Conservation (phyloP, 306 rosid species). For the Echinosophora koreensis region DNA sequence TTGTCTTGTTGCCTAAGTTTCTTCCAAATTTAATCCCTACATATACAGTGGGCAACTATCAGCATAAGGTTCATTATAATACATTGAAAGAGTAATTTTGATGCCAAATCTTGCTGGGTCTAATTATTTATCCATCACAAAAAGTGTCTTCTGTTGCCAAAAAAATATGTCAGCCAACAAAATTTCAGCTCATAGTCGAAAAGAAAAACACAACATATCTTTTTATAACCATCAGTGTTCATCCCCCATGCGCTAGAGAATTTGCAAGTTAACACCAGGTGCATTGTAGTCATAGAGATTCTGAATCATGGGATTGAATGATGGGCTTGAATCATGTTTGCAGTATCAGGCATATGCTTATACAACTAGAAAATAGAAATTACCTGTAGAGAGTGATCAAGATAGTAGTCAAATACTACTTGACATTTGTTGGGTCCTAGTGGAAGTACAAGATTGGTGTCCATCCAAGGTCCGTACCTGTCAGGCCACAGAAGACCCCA, state of each 20-base stretch:
- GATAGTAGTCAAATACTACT: slow-evolving; percentile 85
- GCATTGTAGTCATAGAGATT: not conserved
- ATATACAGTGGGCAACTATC: slow-evolving; percentile 8
- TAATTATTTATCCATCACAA: not conserved
- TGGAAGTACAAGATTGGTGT: slow-evolving; percentile 91
- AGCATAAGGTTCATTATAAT: slow-evolving; percentile 3
- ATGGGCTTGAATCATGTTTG: not conserved
- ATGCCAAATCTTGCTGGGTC: not conserved
- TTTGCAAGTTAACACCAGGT: not conserved
- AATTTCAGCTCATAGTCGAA: not conserved
- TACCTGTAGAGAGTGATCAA: slow-evolving; percentile 82
- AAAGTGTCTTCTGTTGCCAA: not conserved
- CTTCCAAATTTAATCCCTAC: not conserved
- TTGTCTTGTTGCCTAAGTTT: not conserved
- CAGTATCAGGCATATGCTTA: not conserved
- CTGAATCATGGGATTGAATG: not conserved
- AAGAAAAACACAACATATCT: not conserved
- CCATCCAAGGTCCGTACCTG: slow-evolving; percentile 99
- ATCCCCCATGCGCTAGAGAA: not conserved
- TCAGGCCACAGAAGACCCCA: slow-evolving; percentile 32
- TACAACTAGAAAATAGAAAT: slow-evolving; percentile 51
- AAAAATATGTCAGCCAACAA: not conserved
- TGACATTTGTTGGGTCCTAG: slow-evolving; percentile 80
- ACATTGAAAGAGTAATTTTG: not conserved
- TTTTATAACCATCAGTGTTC: not conserved